These are phyloP conservation scores for Galerina sulciceps DNA, from an alignment of 768 basidiomycete genomes.

Conservation along the genomic window DNA sequence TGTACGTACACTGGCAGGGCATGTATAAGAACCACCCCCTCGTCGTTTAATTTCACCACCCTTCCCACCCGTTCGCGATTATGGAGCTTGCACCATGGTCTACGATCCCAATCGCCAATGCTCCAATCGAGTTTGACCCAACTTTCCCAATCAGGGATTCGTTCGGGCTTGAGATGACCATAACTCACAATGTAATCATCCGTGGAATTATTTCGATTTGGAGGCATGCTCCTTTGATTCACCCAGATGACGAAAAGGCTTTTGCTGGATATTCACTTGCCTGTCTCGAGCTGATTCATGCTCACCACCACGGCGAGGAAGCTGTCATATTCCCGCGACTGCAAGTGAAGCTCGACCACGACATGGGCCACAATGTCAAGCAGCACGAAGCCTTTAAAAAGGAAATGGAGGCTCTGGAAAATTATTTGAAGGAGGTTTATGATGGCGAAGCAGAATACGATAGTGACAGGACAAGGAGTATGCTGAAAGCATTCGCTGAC, in stretches of 20 bases:
- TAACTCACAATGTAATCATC: constrained; percentile 28
- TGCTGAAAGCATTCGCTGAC: constrained; percentile 21
- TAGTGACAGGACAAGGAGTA: constrained; percentile 13
- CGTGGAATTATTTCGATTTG: constrained; percentile 21
- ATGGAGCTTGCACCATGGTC: no score
- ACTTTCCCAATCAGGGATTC: neutral
- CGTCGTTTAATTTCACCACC: no score
- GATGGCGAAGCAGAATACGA: constrained; percentile 17
- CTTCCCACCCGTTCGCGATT: no score
- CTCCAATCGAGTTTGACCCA: no score
- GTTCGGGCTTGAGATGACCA: constrained; percentile 19
- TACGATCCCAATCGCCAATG: no score
- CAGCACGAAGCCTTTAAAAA: constrained; percentile 28
- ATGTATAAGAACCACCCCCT: no score
- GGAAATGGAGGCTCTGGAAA: constrained; percentile 20
- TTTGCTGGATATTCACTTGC: constrained; percentile 27
- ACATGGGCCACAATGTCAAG: constrained; percentile 29
- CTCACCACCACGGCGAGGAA: constrained; percentile 31
- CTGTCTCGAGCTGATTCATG: constrained; percentile 15
- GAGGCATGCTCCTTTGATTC: constrained; percentile 13
- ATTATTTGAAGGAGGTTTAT: constrained; percentile 21
- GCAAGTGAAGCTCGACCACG: constrained; percentile 17
- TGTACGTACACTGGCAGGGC: no score
- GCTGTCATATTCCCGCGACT: constrained; percentile 29
- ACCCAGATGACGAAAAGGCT: constrained; percentile 18